Conservation (phyloP, 2,329 filamentous ascomycete species). For the Periconia digitata region DNA sequence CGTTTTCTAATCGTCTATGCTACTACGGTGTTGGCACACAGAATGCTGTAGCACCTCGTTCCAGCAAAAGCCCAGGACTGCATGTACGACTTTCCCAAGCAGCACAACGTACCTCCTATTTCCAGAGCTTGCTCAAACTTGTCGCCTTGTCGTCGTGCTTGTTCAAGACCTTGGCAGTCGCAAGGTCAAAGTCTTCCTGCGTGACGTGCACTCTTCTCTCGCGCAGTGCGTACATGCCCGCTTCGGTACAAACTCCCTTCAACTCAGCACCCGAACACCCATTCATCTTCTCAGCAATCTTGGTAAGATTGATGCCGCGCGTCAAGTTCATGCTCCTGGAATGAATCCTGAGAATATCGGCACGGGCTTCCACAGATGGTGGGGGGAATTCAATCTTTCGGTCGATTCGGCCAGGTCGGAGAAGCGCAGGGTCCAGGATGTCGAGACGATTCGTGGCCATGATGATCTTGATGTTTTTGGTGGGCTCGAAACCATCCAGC, state of each 20-base stretch:
- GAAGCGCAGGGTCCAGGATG: constrained; percentile 90
- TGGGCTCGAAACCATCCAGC: constrained; percentile 96
- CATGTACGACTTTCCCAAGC: not conserved
- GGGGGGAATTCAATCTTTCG: constrained; percentile 99
- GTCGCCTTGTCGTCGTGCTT: constrained; percentile 99
- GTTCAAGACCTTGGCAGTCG: constrained; percentile 98
- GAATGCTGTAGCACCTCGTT: not conserved
- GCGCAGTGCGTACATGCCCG: constrained; percentile 95
- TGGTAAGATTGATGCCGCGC: constrained; percentile 92
- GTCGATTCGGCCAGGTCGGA: constrained; percentile 96
- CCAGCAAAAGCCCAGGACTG: constrained; percentile 1
- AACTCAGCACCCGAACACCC: constrained; percentile 96
- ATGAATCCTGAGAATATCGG: constrained; percentile 97
- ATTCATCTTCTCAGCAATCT: constrained; percentile 99
- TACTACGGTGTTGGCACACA: constrained; percentile 20
- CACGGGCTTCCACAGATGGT: constrained; percentile 91
- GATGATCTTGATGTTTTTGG: constrained; percentile 99
- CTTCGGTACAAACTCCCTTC: constrained; percentile 98
- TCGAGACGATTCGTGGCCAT: constrained; percentile 99
- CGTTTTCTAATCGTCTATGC: constrained; percentile 2
- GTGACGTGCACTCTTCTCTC: constrained; percentile 97
- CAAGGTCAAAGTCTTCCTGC: constrained; percentile 97
- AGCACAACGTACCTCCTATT: constrained; percentile 50
- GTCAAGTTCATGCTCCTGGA: constrained; percentile 98
- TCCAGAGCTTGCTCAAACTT: constrained; percentile 84